Base-by-base conservation (phyloP, 2,329 filamentous ascomycete species). In the Penicillium rolfsii region DNA sequence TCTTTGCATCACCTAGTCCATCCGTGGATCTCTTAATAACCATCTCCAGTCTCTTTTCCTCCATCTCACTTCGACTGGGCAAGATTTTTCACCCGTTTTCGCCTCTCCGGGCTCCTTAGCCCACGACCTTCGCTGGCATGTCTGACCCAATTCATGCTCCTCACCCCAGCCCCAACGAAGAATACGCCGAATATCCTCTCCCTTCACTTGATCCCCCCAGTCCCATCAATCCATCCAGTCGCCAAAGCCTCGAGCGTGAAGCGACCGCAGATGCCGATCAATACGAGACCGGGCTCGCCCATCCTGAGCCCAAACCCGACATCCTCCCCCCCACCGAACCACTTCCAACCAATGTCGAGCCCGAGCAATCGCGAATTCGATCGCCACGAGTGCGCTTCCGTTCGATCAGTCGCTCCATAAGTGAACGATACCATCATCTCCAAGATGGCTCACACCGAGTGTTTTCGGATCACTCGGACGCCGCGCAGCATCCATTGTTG, bases 321-420 rank as follows among this genome's bases (percentile, higher is more conserved):
- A 7, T 40, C 40, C 33, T 16, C 22, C 50, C 49, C 62, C 26
- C 12, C 30, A 14, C 40, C 35, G 55, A 16, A 43, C 63, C 54
- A 14, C 43, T 36, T 22, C 19, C 19, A 22, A 16, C 35, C 8
- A n/a, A 26, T 7, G 9, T 30, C 53, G 40, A 48, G 36, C 5
- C 53, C 30, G 41, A 48, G 19, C 53, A 16, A 35, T 30, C 38
- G 5, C 53, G 57, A 43, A 59, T 57, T 11, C 63, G 67, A 50
- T 67, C 66, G 11, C 65, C 62, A 6, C 60, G 67, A 16, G 67
- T 70, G 33, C 67, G 67, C 45, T 70, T 70, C 53, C 66, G 58
- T 24, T 70, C 67, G 0, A 57, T 70, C 48, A 67, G 64, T 30
- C 59, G 56, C 6, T 62, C 54, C 1, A 50, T 62, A 5, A 59